Conservation (phyloP, 345 rosid genomes). For the Triadica sebifera region DNA sequence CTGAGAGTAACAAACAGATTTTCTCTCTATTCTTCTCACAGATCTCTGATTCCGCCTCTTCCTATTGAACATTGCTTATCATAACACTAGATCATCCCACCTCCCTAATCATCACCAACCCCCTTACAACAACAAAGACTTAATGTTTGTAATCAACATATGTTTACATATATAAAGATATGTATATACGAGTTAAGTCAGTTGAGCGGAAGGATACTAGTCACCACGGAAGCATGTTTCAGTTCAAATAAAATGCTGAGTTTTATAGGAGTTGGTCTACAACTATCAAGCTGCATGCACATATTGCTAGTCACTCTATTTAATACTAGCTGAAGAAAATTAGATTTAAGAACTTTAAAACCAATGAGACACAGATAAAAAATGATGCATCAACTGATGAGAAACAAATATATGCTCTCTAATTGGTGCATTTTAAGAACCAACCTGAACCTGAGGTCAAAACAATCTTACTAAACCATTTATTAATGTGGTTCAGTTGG, state of each 20-base stretch:
- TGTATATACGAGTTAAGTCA: no score
- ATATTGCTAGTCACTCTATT: background rate
- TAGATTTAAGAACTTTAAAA: background rate
- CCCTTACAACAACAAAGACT: background rate
- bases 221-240: no score
- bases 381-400: background rate
- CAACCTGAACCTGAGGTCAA: background rate
- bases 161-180: background rate
- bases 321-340: no score
- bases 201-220: no score
- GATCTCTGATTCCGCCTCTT: background rate
- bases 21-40: no score
- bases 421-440: background rate
- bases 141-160: background rate
- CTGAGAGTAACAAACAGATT: no score
- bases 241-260: background rate
- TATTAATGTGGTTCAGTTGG: background rate
- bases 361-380: background rate
- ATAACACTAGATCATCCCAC: background rate
- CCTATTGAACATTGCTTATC: background rate
- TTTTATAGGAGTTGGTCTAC: background rate
- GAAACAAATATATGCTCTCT: background rate
- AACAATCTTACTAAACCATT: background rate
- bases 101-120: background rate
- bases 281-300: background rate